These are phyloP conservation scores for Aspergillus indologenus DNA, from an alignment of 495 filamentous ascomycete species.

Conservation along the genomic window DNA sequence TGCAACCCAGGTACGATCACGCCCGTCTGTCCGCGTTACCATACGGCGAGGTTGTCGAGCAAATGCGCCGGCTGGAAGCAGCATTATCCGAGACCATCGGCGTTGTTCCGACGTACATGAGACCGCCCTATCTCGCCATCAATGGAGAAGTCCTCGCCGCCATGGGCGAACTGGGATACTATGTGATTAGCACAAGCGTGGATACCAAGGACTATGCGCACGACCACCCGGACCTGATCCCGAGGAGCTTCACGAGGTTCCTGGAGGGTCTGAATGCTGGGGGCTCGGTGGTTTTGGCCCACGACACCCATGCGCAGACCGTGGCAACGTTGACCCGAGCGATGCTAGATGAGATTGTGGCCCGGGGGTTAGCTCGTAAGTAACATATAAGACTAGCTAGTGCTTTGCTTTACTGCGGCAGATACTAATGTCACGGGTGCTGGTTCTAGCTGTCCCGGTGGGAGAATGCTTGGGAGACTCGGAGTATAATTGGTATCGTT, in stretches of 20 bases:
- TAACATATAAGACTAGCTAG: no score
- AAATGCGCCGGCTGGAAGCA: slow-evolving; percentile 71
- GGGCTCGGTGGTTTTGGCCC: slow-evolving; percentile 39
- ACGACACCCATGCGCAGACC: slow-evolving; percentile 45
- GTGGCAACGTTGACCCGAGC: slow-evolving; percentile 34
- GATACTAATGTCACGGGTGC: slow-evolving; percentile 5
- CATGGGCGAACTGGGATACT: slow-evolving; percentile 42
- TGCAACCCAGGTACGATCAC: slow-evolving; percentile 54
- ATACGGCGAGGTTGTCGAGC: slow-evolving; percentile 50
- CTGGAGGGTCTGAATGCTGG: slow-evolving; percentile 27
- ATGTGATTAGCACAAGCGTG: slow-evolving; percentile 42
- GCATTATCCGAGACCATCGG: slow-evolving; percentile 67
- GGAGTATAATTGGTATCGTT: slow-evolving; percentile 60
- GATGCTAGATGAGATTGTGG: slow-evolving; percentile 35
- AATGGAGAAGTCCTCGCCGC: slow-evolving; percentile 26
- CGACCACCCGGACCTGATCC: slow-evolving; percentile 29
- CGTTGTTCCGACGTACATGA: slow-evolving; percentile 72
- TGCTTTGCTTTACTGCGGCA: no score
- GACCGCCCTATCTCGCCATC: slow-evolving; percentile 41
- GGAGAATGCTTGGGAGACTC: slow-evolving; percentile 73
- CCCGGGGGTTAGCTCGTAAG: slow-evolving; percentile 33
- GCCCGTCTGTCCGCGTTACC: slow-evolving; percentile 54
- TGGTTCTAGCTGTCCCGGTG: slow-evolving; percentile 59
- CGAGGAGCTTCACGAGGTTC: slow-evolving; percentile 32
- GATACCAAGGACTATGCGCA: slow-evolving; percentile 47